A percentile compares a stretch with the other conserved stretches of the same genome.
These are phyloP conservation scores for Cordia subcordata DNA, from an alignment of 257 asterid species.

Conservation along the genomic window DNA sequence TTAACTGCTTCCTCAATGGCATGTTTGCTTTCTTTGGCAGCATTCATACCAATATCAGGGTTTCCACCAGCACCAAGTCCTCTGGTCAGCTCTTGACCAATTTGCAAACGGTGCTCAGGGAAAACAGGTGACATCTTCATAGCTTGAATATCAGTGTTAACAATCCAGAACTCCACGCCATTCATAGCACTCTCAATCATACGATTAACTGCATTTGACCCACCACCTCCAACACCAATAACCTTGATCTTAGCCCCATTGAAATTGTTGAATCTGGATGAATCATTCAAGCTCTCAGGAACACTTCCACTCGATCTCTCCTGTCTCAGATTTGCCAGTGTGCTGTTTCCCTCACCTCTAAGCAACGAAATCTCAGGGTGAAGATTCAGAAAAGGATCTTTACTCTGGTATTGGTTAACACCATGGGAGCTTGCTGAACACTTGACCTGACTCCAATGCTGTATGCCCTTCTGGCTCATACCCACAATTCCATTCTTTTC, in stretches of 20 bases:
- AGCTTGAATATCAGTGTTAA: conserved; percentile 91
- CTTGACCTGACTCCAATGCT: conserved; percentile 36
- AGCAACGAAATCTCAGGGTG: conserved; percentile 88
- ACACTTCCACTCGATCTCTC: conserved; percentile 44
- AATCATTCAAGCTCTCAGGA: conserved; percentile 49
- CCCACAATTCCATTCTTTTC: conserved; percentile 42
- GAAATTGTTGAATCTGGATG: conserved; percentile 38
- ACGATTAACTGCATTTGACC: conserved; percentile 95
- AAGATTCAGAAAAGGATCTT: conserved; percentile 68
- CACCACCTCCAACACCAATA: conserved; percentile 98
- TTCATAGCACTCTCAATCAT: conserved; percentile 87
- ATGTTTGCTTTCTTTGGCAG: conserved; percentile 86
- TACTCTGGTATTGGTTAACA: conserved; percentile 44
- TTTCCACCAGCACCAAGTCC: conserved; percentile 99
- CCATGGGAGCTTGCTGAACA: conserved; percentile 64
- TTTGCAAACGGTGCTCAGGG: conserved; percentile 71
- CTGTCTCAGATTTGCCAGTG: conserved; percentile 37
- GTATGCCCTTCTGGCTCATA: conserved; percentile 26
- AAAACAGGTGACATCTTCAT: conserved; percentile 80
- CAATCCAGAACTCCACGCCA: conserved; percentile 97
- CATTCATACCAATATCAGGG: conserved; percentile 88
- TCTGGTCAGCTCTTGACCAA: conserved; percentile 84
- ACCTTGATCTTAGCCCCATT: conserved; percentile 92
- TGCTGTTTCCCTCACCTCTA: conserved; percentile 58
- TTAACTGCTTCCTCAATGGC: conserved; percentile 72